A percentile compares a stretch with the other conserved stretches of the same genome.
These are phyloP conservation scores for Arthrobotrys entomopaga DNA, from an alignment of 2,329 filamentous ascomycete genomes.

Conservation along the genomic window DNA sequence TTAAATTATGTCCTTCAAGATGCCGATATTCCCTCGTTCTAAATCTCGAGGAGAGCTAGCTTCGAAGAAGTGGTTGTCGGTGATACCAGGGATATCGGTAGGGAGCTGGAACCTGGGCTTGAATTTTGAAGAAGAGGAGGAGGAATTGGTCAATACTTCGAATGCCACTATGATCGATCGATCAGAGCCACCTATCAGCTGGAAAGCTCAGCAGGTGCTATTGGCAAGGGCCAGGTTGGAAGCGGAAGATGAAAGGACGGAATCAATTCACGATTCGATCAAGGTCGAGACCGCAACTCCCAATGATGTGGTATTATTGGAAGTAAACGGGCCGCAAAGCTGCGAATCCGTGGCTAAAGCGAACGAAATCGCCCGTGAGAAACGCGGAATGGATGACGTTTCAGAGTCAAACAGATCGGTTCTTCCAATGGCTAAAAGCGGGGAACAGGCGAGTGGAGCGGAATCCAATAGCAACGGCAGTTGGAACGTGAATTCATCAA, in stretches of 20 bases:
- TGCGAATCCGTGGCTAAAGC: too few relatives aligned
- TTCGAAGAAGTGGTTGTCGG: conserved; percentile 43
- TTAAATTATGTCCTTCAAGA: conserved; percentile 4
- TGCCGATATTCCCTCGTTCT: conserved; percentile 47
- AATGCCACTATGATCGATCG: conserved; percentile 51
- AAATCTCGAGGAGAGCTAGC: conserved; percentile 26
- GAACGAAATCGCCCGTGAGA: background rate
- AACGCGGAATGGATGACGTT: conserved; percentile 11
- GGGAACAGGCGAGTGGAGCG: conserved; percentile 26
- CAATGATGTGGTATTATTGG: background rate
- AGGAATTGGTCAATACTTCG: conserved; percentile 28
- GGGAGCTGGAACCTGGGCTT: conserved; percentile 42
- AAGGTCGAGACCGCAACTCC: too few relatives aligned
- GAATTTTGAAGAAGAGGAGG: conserved; percentile 35
- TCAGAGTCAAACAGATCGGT: conserved; percentile 21
- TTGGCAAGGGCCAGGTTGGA: conserved; percentile 29
- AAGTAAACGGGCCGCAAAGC: background rate
- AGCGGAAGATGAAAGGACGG: conserved; percentile 11
- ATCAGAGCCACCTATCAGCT: conserved; percentile 30
- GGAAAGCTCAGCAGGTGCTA: conserved; percentile 28
- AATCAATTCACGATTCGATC: background rate
- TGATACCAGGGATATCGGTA: conserved; percentile 48
- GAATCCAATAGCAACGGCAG: conserved; percentile 12
- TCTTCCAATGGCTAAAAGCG: conserved; percentile 2
- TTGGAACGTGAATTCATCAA: background rate